Base-by-base conservation (phyloP, 2,329 filamentous ascomycete genomes). In the Xylaria digitata region DNA sequence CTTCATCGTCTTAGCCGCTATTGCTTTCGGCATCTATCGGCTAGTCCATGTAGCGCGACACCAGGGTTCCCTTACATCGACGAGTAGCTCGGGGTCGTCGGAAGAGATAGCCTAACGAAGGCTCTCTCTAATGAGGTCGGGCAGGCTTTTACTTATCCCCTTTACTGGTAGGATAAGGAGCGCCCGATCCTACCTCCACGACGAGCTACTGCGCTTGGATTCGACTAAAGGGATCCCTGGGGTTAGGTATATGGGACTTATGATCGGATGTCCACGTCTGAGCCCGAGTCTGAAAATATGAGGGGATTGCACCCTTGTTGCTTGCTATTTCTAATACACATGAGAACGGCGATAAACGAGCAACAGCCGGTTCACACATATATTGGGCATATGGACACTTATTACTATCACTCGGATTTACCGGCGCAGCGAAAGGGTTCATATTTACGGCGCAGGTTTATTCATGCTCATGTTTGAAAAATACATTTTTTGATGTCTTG, bases 11-110 rank as follows among this genome's bases (percentile, higher is more conserved):
- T 84, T 90, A 54, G 86, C 87, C 61, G 80, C 81, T 66, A 86
- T 90, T 62, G 84, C 86, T 7, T 89, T 89, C 73, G 88, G 86
- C 68, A 90, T 90, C 78, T 90, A 87, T 80, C 82, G 84, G 66
- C 79, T 90, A 8, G 87, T 90, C 56, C 82, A 83, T 71, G 78
- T 83, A 32, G 86, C 84, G 21, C 79, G 85, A 15, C 67, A 68
- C 42, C 74, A 75, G 60, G 75, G 73, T 64, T 73, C 71, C 43
- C 59, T 77, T 32, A 71, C 71, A 3, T 67, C 69, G 30, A 55
- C 61, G 58, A 76, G 67, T 65, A 72, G 71, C 30, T 59, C 73
- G 7, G 64, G 62, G 50, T 71, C 74, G 15, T 58, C 69, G 4
- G 65, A 60, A 26, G 55, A 52, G 3, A 46, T 63, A 2, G 43